A percentile compares a stretch with the other conserved stretches of the same genome.
Evolutionary conservation across 1,139 yeast genomes (phyloP).

Genomic region (Taphrina wiesneri): DNA sequence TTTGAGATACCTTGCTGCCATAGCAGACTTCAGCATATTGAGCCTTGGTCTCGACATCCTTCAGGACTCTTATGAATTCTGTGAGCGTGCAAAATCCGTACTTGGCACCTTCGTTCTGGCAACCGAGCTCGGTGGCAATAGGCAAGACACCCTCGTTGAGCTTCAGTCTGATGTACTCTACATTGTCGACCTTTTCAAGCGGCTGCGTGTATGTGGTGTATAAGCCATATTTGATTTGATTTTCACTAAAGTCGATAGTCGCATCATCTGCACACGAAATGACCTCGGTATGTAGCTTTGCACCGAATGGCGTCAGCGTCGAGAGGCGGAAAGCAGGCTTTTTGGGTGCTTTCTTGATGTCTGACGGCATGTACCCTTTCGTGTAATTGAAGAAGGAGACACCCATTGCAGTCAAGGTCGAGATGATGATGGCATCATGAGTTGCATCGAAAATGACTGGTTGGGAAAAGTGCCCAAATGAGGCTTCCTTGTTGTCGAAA

Average conservation of each 20-base stretch:
- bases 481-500: not conserved
- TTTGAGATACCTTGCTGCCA: not conserved
- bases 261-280: conserved; percentile 5
- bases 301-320: conserved; percentile 1
- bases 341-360: conserved; percentile 6
- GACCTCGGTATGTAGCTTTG: conserved; percentile 8
- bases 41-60: conserved; percentile 2
- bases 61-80: not conserved
- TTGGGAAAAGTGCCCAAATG: not conserved
- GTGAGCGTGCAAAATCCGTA: conserved; percentile 2
- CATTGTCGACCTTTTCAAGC: not conserved
- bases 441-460: conserved; percentile 8
- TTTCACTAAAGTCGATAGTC: not conserved
- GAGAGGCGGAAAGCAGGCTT: conserved; percentile 1
- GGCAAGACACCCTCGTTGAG: conserved; percentile 11
- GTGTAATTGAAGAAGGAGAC: not conserved
- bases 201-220: conserved; percentile 1
- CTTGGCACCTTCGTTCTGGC: conserved; percentile 9
- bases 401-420: conserved; percentile 3
- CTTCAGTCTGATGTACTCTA: conserved; percentile 3
- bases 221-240: not conserved
- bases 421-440: conserved; percentile 10
- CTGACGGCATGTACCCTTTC: conserved; percentile 1
- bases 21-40: conserved; percentile 3
- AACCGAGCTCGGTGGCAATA: not conserved